phyloP scores from a whole-genome alignment of 2,329 filamentous ascomycete species.

The Fusarium sp. region DNA sequence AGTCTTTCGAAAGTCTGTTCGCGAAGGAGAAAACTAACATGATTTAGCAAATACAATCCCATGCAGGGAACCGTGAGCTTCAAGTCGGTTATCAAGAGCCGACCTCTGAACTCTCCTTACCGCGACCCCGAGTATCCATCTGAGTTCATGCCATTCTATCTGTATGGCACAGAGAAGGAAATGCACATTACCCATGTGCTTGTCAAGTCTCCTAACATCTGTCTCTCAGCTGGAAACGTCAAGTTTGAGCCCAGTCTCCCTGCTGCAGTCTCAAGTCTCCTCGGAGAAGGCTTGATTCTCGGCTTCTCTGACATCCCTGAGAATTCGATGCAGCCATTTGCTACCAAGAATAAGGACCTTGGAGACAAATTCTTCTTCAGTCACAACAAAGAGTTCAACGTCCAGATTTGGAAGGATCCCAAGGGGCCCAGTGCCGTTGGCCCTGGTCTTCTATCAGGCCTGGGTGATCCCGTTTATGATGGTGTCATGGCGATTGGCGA shows the following conservation, averaged over 20 bases:
- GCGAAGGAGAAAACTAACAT: not conserved
- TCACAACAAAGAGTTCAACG: conserved; percentile 1
- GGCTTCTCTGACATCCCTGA: conserved; percentile 50
- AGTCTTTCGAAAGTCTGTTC: accelerated
- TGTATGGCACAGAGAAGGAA: conserved; percentile 54
- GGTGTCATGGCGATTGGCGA: conserved; percentile 17
- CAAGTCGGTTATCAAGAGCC: conserved; percentile 45
- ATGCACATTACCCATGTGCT: conserved; percentile 58
- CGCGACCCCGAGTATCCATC: conserved; percentile 51
- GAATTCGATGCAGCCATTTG: conserved; percentile 54
- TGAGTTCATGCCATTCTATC: conserved; percentile 56
- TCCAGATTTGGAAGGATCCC: conserved; percentile 27
- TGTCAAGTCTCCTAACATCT: conserved; percentile 55
- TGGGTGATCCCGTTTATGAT: conserved; percentile 9
- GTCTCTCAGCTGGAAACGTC: conserved; percentile 46
- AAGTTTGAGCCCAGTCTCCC: conserved; percentile 20
- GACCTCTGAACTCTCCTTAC: conserved; percentile 51
- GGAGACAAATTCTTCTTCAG: conserved; percentile 31
- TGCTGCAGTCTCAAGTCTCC: conserved; percentile 18
- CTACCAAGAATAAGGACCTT: conserved; percentile 26
- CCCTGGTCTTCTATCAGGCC: conserved; percentile 2
- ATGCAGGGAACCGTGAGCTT: conserved; percentile 42
- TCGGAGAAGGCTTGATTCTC: conserved; percentile 43
- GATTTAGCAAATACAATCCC: conserved; percentile 26
- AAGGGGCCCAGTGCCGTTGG: conserved; percentile 8